Evolutionary conservation across 495 filamentous ascomycete species (phyloP), one percentile per base, ranked within the genome.

Genomic region (Talaromyces thailandensis): DNA sequence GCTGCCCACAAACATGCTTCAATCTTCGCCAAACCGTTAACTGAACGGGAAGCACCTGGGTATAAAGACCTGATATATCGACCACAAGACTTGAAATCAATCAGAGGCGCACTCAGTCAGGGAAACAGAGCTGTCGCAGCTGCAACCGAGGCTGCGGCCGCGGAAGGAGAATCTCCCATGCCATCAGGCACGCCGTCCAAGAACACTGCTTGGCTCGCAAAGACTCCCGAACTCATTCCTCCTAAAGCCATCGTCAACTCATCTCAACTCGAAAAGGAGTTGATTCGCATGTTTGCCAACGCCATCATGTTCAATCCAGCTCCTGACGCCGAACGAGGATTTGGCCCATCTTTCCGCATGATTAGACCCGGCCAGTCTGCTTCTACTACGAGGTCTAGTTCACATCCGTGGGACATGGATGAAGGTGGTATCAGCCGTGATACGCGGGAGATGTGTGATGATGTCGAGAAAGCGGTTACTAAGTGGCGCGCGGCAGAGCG

Each of bases 211-310:
- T 73, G 79, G 43, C 76, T 95, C 12, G 87, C 86, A 2, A 84
- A 88, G 58, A 87, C 78, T 3, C 82, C 86, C 55, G 87, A 95
- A 50, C 74, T 96, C 50, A 76, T 93, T 14, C 93, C 94, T 18
- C 94, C 94, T 2, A 89, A 87, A 67, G 91, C 86, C 5, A 95
- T 98, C 62, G 89, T 98, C 70, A 98, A 98, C 74, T 90, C 86
- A n/a, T 83, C 86, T 3, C 94, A 98, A 70, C 79, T 98, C 14
- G 94, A 98, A 69, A 92, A 93, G 65, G 93, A 97, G 70, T 73
- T 98, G n/a, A 91, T 94, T 64, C 89, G 93, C 66, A 96, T 98
- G 88, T 97, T 97, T 68, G 88, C 90, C 57, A 98, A 98, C 68
- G 93, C 93, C 14, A 86, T 96, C 69, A 97, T 98, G 94, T 98